Evolutionary conservation across 2,329 filamentous ascomycete genomes (phyloP), one percentile per base, ranked within the genome.

Genomic region (Clarireedia homoeocarpa): DNA sequence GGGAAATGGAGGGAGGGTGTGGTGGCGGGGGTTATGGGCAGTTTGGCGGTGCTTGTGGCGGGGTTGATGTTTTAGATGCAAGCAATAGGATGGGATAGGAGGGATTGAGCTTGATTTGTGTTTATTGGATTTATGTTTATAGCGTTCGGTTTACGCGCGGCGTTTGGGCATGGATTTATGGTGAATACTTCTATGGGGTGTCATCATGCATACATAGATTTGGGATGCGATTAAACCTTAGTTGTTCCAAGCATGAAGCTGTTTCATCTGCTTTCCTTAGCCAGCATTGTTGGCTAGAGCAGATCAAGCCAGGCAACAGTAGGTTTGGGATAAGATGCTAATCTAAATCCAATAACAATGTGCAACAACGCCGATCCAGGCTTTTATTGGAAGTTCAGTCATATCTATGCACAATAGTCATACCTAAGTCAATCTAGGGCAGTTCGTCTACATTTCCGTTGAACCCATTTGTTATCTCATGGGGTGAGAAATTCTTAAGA

Each of bases 401-500:
- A 9, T 30, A 30, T 10, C 27, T 30, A 30, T 30, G 10, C 27
- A 30, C 27, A 7, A 30, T 10, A 12, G 7, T 40, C 39, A 40
- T 40, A 15, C 4, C 17, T 2, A 20, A 2, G 26, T 50, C 24
- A 2, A 26, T 50, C 24, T 44, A 64, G 17, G 60, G 59, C 45
- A 62, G 47, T 27, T 51, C 44, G 55, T 63, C 56, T 38, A 65
- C 44, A 47, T 46, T 60, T 10, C 39, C 39, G 40, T 53, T 46
- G 17, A 30, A 26, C 1, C 64, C 65, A 61, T 62, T 65, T 20
- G 56, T 59, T 14, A 49, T 38, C 48, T 63, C 61, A 4, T 38
- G 51, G 20, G 57, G 44, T 9, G 60, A 40, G 50, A 67, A 70
- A 46, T 69, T 65, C 40, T 59, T 58, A 1, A 61, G 24, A 55